A percentile compares a stretch with the other conserved stretches of the same genome.
Conservation (phyloP, 2,329 filamentous ascomycete species). For the Taxawa tesnikishii region DNA sequence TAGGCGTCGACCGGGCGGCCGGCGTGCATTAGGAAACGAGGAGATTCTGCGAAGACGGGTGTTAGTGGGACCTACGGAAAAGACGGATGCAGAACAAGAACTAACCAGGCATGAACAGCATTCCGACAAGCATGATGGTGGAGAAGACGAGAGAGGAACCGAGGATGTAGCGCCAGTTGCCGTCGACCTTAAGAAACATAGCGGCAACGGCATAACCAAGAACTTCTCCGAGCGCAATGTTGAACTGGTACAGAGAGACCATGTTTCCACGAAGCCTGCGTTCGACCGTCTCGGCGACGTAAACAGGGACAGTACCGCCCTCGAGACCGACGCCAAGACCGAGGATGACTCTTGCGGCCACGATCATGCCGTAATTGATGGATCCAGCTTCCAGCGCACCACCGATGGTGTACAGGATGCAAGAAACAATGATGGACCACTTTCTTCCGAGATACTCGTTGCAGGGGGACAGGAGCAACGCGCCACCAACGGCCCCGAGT, state of each 20-base stretch:
- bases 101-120: too few relatives aligned
- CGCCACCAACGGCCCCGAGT: slow-evolving; percentile 58
- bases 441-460: slow-evolving; percentile 58
- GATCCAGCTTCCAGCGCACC: slow-evolving; percentile 56
- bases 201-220: slow-evolving; percentile 61
- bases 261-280: slow-evolving; percentile 56
- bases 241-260: slow-evolving; percentile 63
- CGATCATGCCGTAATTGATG: slow-evolving; percentile 59
- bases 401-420: slow-evolving; percentile 57
- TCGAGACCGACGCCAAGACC: slow-evolving; percentile 59
- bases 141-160: slow-evolving; percentile 26
- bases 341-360: slow-evolving; percentile 54
- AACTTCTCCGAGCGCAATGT: slow-evolving; percentile 63
- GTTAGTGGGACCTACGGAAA: background rate
- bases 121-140: slow-evolving; percentile 25
- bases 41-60: slow-evolving; percentile 57
- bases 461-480: slow-evolving; percentile 50
- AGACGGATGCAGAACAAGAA: too few relatives aligned
- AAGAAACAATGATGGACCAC: slow-evolving; percentile 57
- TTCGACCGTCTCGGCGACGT: slow-evolving; percentile 62
- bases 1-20: slow-evolving; percentile 46
- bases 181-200: slow-evolving; percentile 57
- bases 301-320: slow-evolving; percentile 62
- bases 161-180: slow-evolving; percentile 64
- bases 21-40: slow-evolving; percentile 60